phyloP scores from a whole-genome alignment of 1,284 basidiomycete species.

The Ganoderma multipileum region DNA sequence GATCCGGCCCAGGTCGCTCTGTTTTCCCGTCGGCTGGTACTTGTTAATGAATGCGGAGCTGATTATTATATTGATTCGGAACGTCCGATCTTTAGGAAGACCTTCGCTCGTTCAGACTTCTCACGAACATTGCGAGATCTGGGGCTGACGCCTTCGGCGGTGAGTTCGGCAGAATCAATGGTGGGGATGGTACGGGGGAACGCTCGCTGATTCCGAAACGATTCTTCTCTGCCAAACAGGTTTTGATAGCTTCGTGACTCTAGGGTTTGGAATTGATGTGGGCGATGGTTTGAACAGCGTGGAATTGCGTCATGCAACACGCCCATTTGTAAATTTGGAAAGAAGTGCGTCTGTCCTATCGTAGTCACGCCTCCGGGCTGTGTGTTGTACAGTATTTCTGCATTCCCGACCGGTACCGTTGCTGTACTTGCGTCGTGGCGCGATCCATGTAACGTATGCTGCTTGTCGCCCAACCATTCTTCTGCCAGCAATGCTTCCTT shows the following conservation, averaged over 20 bases:
- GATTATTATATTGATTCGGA: slow-evolving; percentile 3
- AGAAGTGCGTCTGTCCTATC: not conserved
- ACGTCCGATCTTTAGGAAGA: slow-evolving; percentile 58
- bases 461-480: not conserved
- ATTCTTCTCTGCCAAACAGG: slow-evolving; percentile 21
- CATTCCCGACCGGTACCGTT: slow-evolving; percentile 6
- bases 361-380: slow-evolving; percentile 2
- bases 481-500: not conserved
- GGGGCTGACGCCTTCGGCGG: slow-evolving; percentile 82
- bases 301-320: not conserved
- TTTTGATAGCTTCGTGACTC: slow-evolving; percentile 35
- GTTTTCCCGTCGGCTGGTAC: not conserved
- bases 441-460: not conserved
- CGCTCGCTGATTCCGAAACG: slow-evolving; percentile 8
- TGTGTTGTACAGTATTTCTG: not conserved
- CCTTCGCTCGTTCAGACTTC: slow-evolving; percentile 68
- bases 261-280: not conserved
- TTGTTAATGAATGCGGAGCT: not conserved
- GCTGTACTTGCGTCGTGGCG: not conserved
- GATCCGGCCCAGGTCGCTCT: not conserved
- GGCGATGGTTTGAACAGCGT: slow-evolving; percentile 9
- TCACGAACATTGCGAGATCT: slow-evolving; percentile 73
- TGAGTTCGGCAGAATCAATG: slow-evolving; percentile 39
- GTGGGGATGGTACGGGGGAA: not conserved
- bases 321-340: not conserved